A percentile compares a stretch with the other conserved stretches of the same genome.
phyloP scores from a whole-genome alignment of 2,329 filamentous ascomycete genomes.

The Arthrobotrys musiformis region DNA sequence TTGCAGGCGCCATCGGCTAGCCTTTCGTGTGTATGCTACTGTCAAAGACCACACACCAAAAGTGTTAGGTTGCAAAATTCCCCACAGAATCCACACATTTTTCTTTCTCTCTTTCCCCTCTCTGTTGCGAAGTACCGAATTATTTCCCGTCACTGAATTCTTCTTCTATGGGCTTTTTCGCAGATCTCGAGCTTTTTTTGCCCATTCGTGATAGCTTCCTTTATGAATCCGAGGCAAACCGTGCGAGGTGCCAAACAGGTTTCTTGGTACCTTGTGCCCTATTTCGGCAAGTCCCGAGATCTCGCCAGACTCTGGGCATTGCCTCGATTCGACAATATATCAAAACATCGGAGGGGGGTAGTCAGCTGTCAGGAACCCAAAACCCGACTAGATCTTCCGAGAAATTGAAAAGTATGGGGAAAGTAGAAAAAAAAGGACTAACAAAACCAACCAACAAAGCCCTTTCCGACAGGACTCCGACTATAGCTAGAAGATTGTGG shows the following conservation, averaged over 20 bases:
- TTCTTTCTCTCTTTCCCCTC: background rate
- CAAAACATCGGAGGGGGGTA: background rate
- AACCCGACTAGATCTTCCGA: slow-evolving; percentile 1
- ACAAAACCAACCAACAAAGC: too few species aligned
- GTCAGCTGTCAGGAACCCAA: slow-evolving; percentile 32
- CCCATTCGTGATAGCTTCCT: slow-evolving; percentile 1
- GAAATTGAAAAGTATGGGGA: slow-evolving; percentile 28
- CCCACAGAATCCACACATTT: slow-evolving; percentile 17
- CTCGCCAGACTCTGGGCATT: slow-evolving; percentile 31
- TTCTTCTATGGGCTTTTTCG: slow-evolving; percentile 6
- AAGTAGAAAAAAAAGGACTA: too few species aligned
- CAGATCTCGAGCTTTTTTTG: background rate
- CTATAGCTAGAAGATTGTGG: background rate
- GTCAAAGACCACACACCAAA: background rate
- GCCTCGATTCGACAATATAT: slow-evolving; percentile 32
- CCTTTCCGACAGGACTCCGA: background rate
- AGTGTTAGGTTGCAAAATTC: slow-evolving; percentile 21
- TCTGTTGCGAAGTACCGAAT: background rate
- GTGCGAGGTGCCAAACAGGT: background rate
- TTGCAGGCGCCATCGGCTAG: slow-evolving; percentile 46
- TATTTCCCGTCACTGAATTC: background rate
- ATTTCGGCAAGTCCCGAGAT: slow-evolving; percentile 38
- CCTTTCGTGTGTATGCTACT: slow-evolving; percentile 3
- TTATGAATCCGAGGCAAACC: background rate
- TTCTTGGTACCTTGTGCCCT: slow-evolving; percentile 4